phyloP scores from a whole-genome alignment of 108 stramenopile genomes.

The Pseudonitzschia multiseries region DNA sequence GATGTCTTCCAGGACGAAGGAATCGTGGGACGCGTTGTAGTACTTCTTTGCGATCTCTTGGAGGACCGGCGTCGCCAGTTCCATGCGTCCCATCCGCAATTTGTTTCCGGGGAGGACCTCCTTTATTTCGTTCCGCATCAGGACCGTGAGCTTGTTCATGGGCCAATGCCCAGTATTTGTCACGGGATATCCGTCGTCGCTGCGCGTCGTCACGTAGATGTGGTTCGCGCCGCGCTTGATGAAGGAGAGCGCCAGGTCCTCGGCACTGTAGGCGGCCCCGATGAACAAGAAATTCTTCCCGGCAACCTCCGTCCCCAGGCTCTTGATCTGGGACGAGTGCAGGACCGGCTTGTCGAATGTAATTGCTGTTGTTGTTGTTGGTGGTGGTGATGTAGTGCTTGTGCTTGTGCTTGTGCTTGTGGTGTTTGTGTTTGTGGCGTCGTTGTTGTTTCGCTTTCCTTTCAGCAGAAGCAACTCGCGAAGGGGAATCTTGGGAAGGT shows the following conservation, averaged over 20 bases:
- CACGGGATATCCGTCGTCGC: slow-evolving; percentile 16
- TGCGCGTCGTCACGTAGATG: slow-evolving; percentile 27
- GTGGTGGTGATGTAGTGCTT: no score
- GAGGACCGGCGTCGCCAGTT: neutral
- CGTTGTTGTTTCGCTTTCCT: neutral
- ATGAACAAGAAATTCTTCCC: slow-evolving; percentile 35
- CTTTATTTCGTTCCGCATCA: neutral
- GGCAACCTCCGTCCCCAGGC: neutral
- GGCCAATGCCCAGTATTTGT: slow-evolving; percentile 34
- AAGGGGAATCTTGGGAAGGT: slow-evolving; percentile 34
- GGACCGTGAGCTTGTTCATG: slow-evolving; percentile 4
- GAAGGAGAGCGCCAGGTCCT: slow-evolving; percentile 40
- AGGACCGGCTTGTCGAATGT: slow-evolving; percentile 9
- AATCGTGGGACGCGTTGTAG: neutral
- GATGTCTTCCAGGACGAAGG: slow-evolving; percentile 12
- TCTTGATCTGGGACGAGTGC: slow-evolving; percentile 11
- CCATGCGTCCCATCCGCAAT: slow-evolving; percentile 16
- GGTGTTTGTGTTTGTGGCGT: neutral
- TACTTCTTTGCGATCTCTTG: neutral
- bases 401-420: no score
- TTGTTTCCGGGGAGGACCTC: neutral
- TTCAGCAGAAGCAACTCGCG: neutral
- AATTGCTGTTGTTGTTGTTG: no score
- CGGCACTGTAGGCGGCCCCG: slow-evolving; percentile 42
- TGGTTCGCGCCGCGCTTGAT: slow-evolving; percentile 38